These are phyloP conservation scores for Raphanus raphanistrum DNA, from an alignment of 345 rosid species.

Conservation along the genomic window DNA sequence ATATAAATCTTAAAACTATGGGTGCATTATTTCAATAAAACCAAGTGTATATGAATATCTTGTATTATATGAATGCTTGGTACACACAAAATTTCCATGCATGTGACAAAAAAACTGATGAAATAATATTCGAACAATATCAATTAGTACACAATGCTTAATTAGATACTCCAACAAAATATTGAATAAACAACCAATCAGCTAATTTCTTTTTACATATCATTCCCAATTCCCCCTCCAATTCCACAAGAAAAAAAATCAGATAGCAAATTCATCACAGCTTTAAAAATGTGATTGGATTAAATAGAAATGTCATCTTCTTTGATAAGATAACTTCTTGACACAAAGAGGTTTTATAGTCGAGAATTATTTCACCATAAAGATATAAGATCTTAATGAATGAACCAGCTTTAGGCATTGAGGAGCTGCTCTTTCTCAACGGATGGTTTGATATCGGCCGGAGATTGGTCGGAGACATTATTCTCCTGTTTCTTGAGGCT, in stretches of 20 bases:
- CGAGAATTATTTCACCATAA: conserved; percentile 26
- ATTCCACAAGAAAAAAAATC: conserved; percentile 32
- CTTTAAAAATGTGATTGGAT: conserved; percentile 30
- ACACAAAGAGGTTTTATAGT: conserved; percentile 31
- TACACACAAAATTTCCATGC: background rate
- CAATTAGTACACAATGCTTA: conserved; percentile 37
- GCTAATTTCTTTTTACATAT: conserved; percentile 38
- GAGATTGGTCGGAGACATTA: conserved; percentile 32
- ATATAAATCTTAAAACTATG: background rate
- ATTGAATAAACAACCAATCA: conserved; percentile 32
- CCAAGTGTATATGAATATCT: background rate
- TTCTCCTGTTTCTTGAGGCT: conserved; percentile 54
- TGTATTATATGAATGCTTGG: background rate
- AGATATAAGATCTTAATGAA: conserved; percentile 16
- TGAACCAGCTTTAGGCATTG: conserved; percentile 30
- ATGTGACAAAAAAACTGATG: background rate
- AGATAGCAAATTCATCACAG: conserved; percentile 41
- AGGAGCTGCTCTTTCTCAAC: conserved; percentile 40
- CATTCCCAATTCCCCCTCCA: conserved; percentile 23
- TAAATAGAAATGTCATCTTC: conserved; percentile 17
- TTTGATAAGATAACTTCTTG: conserved; percentile 27
- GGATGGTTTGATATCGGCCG: conserved; percentile 40
- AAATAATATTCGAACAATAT: background rate
- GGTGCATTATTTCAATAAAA: background rate
- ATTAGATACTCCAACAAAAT: conserved; percentile 34